Percentiles rank a stretch among this genome's conserved stretches.
phyloP scores from a whole-genome alignment of 768 basidiomycete genomes.

The Boletus sp. region DNA sequence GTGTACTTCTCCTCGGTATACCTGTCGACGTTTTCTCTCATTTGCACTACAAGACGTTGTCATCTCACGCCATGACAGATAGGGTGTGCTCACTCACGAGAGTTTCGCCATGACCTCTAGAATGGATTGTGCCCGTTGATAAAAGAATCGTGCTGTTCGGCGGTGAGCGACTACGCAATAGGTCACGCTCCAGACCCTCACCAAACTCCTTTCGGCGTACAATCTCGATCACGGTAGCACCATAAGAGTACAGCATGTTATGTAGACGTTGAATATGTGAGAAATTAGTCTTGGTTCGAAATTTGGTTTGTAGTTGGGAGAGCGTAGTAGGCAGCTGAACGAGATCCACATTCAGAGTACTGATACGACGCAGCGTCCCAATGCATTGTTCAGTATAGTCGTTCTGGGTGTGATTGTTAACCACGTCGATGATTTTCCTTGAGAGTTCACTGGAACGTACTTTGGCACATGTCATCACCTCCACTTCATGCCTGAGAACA shows the following conservation, averaged over 20 bases:
- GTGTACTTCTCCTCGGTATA: slow-evolving; percentile 82
- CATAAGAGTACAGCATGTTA: slow-evolving; percentile 89
- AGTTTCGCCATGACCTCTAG: slow-evolving; percentile 86
- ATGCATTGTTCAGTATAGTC: slow-evolving; percentile 68
- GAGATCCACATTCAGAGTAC: slow-evolving; percentile 77
- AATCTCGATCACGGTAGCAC: slow-evolving; percentile 86
- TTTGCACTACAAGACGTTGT: slow-evolving; percentile 45
- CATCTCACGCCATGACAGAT: slow-evolving; percentile 1
- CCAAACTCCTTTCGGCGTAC: slow-evolving; percentile 89
- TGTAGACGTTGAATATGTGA: slow-evolving; percentile 89
- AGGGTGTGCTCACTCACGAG: slow-evolving; percentile 52
- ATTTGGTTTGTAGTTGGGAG: slow-evolving; percentile 62
- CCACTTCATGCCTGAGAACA: slow-evolving; percentile 60
- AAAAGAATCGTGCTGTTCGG: slow-evolving; percentile 68
- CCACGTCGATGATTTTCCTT: background rate
- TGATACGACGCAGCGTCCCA: slow-evolving; percentile 68
- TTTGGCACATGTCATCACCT: slow-evolving; percentile 53
- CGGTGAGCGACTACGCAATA: slow-evolving; percentile 3
- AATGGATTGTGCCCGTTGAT: slow-evolving; percentile 75
- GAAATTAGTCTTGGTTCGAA: slow-evolving; percentile 80
- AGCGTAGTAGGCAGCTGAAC: slow-evolving; percentile 69
- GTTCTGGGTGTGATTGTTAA: slow-evolving; percentile 49
- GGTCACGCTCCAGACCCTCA: slow-evolving; percentile 34
- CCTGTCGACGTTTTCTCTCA: slow-evolving; percentile 79
- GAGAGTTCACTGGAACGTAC: slow-evolving; percentile 29